Evolutionary conservation across 2,329 filamentous ascomycete genomes (phyloP).

Genomic region (Basipetospora chlamydospora): DNA sequence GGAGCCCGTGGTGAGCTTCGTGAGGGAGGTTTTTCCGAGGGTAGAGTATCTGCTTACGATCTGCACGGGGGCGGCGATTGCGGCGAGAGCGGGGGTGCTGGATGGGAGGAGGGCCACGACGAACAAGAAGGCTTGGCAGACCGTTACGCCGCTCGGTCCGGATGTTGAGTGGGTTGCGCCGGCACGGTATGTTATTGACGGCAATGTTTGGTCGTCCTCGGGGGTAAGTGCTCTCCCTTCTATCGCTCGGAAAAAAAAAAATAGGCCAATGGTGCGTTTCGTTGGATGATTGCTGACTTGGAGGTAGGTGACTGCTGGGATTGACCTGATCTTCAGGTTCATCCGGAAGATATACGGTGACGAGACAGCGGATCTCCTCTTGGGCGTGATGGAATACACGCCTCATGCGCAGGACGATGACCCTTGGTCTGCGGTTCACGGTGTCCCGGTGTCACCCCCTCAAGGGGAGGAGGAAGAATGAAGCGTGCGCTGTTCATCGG

Average conservation of each 20-base stretch:
- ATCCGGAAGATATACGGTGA: neutral
- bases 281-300: neutral
- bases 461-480: no score
- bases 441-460: no score
- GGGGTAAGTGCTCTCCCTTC: conserved; percentile 27
- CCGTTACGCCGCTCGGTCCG: conserved; percentile 29
- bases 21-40: conserved; percentile 27
- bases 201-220: conserved; percentile 51
- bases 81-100: conserved; percentile 43
- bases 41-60: conserved; percentile 46
- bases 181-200: conserved; percentile 51
- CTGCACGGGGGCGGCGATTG: conserved; percentile 48
- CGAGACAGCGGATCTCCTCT: neutral
- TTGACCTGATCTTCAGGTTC: neutral
- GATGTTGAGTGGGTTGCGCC: conserved; percentile 43
- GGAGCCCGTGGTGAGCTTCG: conserved; percentile 23
- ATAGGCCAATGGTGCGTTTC: neutral
- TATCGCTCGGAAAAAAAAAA: no score
- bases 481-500: no score
- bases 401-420: neutral
- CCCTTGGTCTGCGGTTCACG: no score
- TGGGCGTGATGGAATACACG: neutral
- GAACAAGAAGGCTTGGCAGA: conserved; percentile 45
- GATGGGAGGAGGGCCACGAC: conserved; percentile 48
- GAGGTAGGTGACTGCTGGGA: neutral